Conservation (phyloP, 1,284 basidiomycete genomes). For the Ustilago hordei region DNA sequence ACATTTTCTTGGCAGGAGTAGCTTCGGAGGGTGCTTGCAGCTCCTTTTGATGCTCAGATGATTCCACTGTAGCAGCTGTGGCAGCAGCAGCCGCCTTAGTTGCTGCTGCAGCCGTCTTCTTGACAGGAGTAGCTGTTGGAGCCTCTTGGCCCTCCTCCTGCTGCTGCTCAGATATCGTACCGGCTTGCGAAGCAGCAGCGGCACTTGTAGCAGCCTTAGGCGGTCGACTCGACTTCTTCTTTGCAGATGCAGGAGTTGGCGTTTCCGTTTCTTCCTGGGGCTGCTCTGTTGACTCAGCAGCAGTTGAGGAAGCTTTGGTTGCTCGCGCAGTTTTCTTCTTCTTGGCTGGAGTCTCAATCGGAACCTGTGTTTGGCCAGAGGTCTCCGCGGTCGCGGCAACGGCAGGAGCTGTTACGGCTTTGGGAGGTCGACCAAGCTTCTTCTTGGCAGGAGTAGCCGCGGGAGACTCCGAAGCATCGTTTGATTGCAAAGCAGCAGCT, state of each 20-base stretch:
- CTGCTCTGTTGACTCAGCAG: not conserved
- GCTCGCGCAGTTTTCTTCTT: slow-evolving; percentile 14
- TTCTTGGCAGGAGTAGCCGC: slow-evolving; percentile 1
- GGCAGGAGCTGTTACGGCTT: not conserved
- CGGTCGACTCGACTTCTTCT: slow-evolving; percentile 17
- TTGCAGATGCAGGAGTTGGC: not conserved
- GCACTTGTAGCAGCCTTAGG: slow-evolving; percentile 7
- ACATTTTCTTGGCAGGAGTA: slow-evolving; percentile 1
- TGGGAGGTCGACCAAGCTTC: slow-evolving; percentile 2
- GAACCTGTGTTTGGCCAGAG: not conserved
- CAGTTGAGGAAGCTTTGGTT: slow-evolving; percentile 1
- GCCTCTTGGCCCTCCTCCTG: not conserved
- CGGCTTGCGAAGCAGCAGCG: slow-evolving; percentile 3
- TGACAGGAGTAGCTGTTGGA: slow-evolving; percentile 1
- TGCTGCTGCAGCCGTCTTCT: not conserved
- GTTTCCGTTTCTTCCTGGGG: not conserved
- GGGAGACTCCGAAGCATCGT: not conserved
- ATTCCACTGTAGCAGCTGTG: not conserved
- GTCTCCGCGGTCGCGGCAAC: not conserved
- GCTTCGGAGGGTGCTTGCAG: not conserved
- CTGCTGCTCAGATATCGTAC: not conserved
- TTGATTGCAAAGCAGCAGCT: not conserved
- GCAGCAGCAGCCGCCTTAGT: not conserved
- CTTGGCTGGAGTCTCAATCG: slow-evolving; percentile 1
- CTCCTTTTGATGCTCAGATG: not conserved